Base-by-base conservation (phyloP, 2,329 filamentous ascomycete species). In the Penicillium palitans region DNA sequence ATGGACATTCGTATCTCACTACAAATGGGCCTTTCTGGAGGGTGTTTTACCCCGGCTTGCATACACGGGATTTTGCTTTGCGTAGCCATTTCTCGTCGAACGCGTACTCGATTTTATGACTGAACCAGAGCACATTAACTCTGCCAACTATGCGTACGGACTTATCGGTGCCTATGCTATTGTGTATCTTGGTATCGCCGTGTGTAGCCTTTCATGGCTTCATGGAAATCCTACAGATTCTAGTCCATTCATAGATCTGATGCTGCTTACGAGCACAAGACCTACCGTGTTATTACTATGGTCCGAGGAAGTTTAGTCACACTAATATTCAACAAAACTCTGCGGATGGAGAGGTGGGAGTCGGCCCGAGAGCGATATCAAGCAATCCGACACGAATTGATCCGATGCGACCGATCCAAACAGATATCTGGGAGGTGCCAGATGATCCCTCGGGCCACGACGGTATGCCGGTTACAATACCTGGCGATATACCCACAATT, bases 281-380 rank as follows among this genome's bases (percentile, higher is more conserved):
- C 70, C 2, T 73, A 74, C 57, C 73, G 76, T 6, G 58, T 68
- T 17, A 69, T 74, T 15, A 74, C 72, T 2, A 75, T 76, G 67
- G 60, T 77, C 19, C 68, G 78, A 42, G 73, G 74, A n/a, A 72
- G 67, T 2, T 58, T 79, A 15, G 68, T 78, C 7, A 75, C 77
- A 0, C 58, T 83, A 27, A 77, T 85, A 3, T 84, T 80, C 61
- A 70, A 75, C 19, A 80, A 81, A 62, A 80, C 79, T 0, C 57
- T 80, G 1, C 62, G 66, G 0, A 59, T 79, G n/a, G n/a, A n/a
- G n/a, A n/a, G n/a, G n/a, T n/a, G n/a, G n/a, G n/a, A n/a, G n/a
- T n/a, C n/a, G n/a, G n/a, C n/a, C n/a, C n/a, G n/a, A n/a, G n/a
- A n/a, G n/a, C n/a, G n/a, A n/a, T n/a, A n/a, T n/a, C n/a, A n/a